phyloP scores from a whole-genome alignment of 257 asterid species.

The Gardenia jasminoides region DNA sequence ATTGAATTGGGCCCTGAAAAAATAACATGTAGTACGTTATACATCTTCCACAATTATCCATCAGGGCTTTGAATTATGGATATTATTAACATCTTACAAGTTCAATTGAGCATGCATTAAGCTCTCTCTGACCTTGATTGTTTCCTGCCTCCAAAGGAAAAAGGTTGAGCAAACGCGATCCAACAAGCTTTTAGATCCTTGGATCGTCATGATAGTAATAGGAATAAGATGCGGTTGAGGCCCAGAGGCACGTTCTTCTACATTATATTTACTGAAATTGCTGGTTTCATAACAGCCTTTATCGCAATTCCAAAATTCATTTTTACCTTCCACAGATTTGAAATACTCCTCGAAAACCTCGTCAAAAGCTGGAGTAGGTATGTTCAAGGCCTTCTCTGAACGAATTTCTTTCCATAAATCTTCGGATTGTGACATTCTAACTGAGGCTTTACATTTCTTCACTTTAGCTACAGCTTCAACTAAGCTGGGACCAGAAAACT shows the following conservation, averaged over 20 bases:
- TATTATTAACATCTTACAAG: slow-evolving; percentile 42
- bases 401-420: slow-evolving; percentile 72
- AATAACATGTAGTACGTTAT: slow-evolving; percentile 4
- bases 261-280: slow-evolving; percentile 18
- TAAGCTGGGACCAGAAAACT: slow-evolving; percentile 38
- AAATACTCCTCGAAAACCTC: slow-evolving; percentile 75
- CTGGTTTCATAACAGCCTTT: slow-evolving; percentile 23
- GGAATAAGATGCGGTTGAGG: slow-evolving; percentile 52
- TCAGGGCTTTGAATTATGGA: neutral
- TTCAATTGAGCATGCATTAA: slow-evolving; percentile 55
- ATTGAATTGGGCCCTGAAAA: slow-evolving; percentile 72
- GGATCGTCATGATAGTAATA: slow-evolving; percentile 76
- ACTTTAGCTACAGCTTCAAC: slow-evolving; percentile 22
- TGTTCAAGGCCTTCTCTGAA: slow-evolving; percentile 38
- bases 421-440: slow-evolving; percentile 28
- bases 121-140: slow-evolving; percentile 43
- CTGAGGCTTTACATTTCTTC: slow-evolving; percentile 31
- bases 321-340: slow-evolving; percentile 42
- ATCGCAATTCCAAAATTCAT: slow-evolving; percentile 20
- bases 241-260: slow-evolving; percentile 25
- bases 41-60: neutral
- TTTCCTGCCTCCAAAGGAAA: slow-evolving; percentile 62
- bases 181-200: slow-evolving; percentile 73
- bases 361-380: slow-evolving; percentile 85
- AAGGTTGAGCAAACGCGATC: slow-evolving; percentile 71